These are phyloP conservation scores for Poa annua DNA, from an alignment of 176 grass and related monocot species.

Conservation along the genomic window DNA sequence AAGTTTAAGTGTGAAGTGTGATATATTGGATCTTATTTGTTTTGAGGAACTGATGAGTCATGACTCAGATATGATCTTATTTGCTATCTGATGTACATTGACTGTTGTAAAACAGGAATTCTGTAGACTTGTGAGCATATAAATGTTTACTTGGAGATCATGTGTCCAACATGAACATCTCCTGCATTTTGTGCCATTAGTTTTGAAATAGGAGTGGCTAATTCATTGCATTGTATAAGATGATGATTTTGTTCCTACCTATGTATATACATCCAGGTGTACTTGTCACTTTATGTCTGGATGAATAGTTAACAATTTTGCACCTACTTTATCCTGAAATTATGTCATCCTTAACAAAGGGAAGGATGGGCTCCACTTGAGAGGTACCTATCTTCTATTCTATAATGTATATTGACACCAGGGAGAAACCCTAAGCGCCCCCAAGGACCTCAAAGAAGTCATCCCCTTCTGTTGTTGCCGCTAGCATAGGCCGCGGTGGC, in stretches of 20 bases:
- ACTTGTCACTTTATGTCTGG: neutral
- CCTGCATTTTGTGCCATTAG: neutral
- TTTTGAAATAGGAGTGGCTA: neutral
- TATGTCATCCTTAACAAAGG: constrained; percentile 27
- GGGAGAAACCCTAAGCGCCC: too few species aligned
- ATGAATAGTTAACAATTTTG: neutral
- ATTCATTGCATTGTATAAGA: neutral
- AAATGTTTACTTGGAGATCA: neutral
- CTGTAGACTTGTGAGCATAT: neutral
- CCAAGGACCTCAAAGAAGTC: too few species aligned
- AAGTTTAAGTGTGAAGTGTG: neutral
- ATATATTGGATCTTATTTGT: neutral
- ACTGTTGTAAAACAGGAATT: neutral
- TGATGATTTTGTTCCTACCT: neutral
- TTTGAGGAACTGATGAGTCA: too few species aligned
- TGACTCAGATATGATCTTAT: too few species aligned
- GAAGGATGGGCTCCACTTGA: constrained; percentile 35
- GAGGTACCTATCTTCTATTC: constrained; percentile 26
- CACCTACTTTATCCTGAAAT: neutral
- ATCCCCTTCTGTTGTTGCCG: too few species aligned
- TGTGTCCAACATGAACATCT: neutral
- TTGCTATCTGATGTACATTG: too few species aligned
- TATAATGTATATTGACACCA: neutral
- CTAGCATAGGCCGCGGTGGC: too few species aligned
- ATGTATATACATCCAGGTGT: neutral